phyloP scores from a whole-genome alignment of 2,329 filamentous ascomycete species.

The Cercospora zeae-maydis region DNA sequence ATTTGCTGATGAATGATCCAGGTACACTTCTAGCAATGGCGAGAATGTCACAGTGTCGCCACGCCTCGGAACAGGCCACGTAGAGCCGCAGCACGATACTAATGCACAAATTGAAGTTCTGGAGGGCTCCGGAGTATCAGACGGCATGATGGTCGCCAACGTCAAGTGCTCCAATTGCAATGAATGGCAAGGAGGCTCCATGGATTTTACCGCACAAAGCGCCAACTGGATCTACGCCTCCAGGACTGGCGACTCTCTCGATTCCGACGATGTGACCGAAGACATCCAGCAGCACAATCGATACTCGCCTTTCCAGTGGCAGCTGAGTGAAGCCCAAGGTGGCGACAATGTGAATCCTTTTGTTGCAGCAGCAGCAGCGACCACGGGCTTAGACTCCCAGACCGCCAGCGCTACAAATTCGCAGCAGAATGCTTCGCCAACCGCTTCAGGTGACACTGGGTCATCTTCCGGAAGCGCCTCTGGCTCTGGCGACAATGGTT shows the following conservation, averaged over 20 bases:
- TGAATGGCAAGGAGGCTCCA: conserved; percentile 51
- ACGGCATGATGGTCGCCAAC: conserved; percentile 55
- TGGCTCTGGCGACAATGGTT: background rate
- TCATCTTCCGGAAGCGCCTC: conserved; percentile 17
- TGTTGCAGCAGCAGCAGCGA: conserved; percentile 15
- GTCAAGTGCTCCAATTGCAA: conserved; percentile 54
- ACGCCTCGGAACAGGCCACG: conserved; percentile 45
- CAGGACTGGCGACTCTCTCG: conserved; percentile 46
- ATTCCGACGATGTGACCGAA: conserved; percentile 45
- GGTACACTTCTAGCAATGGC: conserved; percentile 47
- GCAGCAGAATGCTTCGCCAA: background rate
- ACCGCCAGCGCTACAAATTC: conserved; percentile 9
- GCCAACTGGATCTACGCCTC: conserved; percentile 53
- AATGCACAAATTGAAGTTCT: conserved; percentile 48
- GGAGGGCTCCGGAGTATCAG: conserved; percentile 51
- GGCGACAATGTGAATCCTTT: conserved; percentile 48
- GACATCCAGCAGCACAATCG: conserved; percentile 47
- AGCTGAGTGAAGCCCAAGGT: conserved; percentile 50
- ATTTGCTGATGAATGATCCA: background rate
- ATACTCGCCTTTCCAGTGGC: conserved; percentile 43
- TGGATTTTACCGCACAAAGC: conserved; percentile 45
- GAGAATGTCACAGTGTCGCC: conserved; percentile 58
- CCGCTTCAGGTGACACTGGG: conserved; percentile 12
- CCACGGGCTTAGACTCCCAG: conserved; percentile 1
- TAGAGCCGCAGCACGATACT: conserved; percentile 43